Evolutionary conservation across 2,329 filamentous ascomycete species (phyloP), one percentile per base, ranked within the genome.

Genomic region (Alternaria alternata): DNA sequence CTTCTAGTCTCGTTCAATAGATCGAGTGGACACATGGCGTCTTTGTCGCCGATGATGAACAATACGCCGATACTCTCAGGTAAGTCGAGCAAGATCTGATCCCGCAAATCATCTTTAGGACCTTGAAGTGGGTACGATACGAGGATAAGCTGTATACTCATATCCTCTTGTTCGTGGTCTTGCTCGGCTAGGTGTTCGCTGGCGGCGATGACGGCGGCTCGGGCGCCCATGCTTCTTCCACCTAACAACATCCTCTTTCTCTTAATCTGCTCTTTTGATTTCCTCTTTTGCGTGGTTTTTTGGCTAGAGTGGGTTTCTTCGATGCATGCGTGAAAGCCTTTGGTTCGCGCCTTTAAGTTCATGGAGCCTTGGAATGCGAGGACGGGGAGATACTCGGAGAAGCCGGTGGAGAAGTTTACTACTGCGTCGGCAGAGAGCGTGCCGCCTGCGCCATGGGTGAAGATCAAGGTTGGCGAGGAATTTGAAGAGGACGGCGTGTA

Each of bases 371-470:
- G 72, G 61, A 81, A 82, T 8, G 69, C 74, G 30, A 80, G 65
- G 1, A 80, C 57, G 0, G 69, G 44, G 0, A 34, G 11, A 0
- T 51, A 9, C 2, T 62, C 3, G 8, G 30, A 49, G 20, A 77
- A 82, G 9, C 81, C 81, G 7, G 62, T 67, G 59, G 75, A 76
- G 67, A 82, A 82, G 47, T 79, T 73, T 7, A 71, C 61, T 8
- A 78, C 76, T 1, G 80, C 81, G 7, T 79, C 73, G 28, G 73
- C 71, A 32, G 71, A 67, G 44, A 82, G 73, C 2, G 76, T 79
- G 49, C 81, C 81, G 26, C 80, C 80, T 48, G 81, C 81, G 55
- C 81, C 81, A 61, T 83, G 81, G 34, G 81, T 82, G 69, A 81
- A 82, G 28, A 82, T 73, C 1, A 82, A 67, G 9, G 41, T 46